Evolutionary conservation across 148 eudicot species (phyloP), one percentile per base, ranked within the genome.

Genomic region (Rhododendron ovatum): DNA sequence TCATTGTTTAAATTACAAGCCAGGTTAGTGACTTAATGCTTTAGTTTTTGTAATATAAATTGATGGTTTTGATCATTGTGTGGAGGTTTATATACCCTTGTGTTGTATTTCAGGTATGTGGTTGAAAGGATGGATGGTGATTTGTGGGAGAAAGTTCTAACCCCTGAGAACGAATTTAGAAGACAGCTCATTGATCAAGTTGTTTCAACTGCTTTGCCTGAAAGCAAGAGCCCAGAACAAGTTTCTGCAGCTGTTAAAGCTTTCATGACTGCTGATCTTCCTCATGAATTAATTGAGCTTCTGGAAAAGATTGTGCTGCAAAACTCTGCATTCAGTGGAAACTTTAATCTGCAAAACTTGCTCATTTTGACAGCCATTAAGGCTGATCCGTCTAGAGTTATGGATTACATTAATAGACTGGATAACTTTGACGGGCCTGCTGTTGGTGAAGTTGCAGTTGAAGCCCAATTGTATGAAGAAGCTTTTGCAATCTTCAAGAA

Each of bases 171-270:
- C 83, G 99, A 96, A 84, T 96, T 91, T 84, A 94, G 95, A 89
- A 93, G 99, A 90, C 94, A 94, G 89, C 93, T 96, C 83, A 96
- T 96, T 80, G 99, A 96, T 90, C 99, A 96, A 91, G 99, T 96
- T 89, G 98, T 96, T 51, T 96, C 99, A 80, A 96, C 99, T 90
- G 98, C 99, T 87, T 88, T 96, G 91, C 99, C 99, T 15, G 99
- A 96, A 89, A 96, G 99, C 94, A 96, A 96, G 95, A 95, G 98
- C 89, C 99, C 99, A 1, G 99, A 96, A 89, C 99, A 96, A 91
- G 99, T 96, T 84, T 96, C 99, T 91, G 99, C 99, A 53, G 99
- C 99, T 90, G 99, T 96, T 82, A 96, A 96, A 88, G 99, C 99
- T 84, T 96, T 96, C 85, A 96, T 96, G 99, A 95, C 99, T 50